Conservation (phyloP, 345 rosid species). For the Cardamine resedifolia region DNA sequence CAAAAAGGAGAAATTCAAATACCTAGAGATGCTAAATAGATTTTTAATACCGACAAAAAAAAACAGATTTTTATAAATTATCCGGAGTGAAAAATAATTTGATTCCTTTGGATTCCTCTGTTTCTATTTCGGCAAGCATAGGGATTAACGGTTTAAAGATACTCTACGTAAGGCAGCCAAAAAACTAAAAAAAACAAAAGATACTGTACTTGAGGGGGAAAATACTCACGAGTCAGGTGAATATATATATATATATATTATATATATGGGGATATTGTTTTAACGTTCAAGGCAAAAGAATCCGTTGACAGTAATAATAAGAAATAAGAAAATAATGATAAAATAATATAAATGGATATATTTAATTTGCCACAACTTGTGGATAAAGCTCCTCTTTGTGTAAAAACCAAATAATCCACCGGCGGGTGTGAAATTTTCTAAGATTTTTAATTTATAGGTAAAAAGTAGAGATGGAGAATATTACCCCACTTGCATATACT, state of each 20-base stretch:
- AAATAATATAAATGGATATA: neutral
- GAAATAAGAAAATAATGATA: neutral
- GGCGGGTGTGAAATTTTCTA: neutral
- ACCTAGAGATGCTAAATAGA: constrained; percentile 15
- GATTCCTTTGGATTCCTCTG: constrained; percentile 31
- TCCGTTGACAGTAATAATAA: neutral
- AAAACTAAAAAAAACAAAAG: neutral
- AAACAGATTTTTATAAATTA: neutral
- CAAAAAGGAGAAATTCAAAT: neutral
- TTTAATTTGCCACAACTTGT: constrained; percentile 3
- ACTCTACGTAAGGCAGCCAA: constrained; percentile 16
- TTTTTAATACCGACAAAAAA: neutral
- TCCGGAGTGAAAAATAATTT: neutral
- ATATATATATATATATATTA: neutral
- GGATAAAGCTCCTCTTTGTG: constrained; percentile 16
- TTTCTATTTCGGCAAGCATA: constrained; percentile 15
- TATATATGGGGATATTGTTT: neutral
- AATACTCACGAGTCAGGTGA: constrained; percentile 20
- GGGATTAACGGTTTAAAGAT: constrained; percentile 26
- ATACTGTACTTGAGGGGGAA: neutral
- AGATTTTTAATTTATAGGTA: neutral
- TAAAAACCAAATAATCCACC: neutral
- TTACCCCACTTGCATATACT: constrained; percentile 14
- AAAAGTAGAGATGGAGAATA: constrained; percentile 4
- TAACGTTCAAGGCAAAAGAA: neutral